Base-by-base conservation (phyloP, 75 land plant genomes). In the Chamaecyparis obtusa region DNA sequence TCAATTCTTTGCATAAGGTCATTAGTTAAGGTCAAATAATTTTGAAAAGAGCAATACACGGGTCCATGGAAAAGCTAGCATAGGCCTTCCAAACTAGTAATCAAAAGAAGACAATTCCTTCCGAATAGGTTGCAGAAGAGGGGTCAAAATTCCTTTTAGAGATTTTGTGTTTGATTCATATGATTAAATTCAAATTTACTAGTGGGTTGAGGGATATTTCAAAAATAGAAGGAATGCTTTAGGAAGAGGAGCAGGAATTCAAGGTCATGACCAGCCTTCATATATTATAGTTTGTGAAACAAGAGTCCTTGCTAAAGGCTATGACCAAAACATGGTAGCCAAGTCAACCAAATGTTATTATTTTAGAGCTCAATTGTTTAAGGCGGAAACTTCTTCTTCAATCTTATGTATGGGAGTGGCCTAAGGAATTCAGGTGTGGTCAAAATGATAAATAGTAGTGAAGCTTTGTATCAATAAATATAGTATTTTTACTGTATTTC, bases 391-490 rank as follows among this genome's bases (percentile, higher is more conserved):
- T 98, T 80, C 88, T 91, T 30, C 87, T 91, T 33, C 88, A 91
- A 85, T 89, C 93, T 27, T 90, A 87, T 86, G 67, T 92, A 37
- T 98, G 99, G 99, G 94, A 95, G 86, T 83, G 87, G n/a, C n/a
- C n/a, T n/a, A n/a, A n/a, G n/a, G n/a, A n/a, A n/a, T n/a, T n/a
- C n/a, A n/a, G n/a, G n/a, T n/a, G n/a, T n/a, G n/a, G n/a, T n/a
- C n/a, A n/a, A n/a, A n/a, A n/a, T n/a, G n/a, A n/a, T n/a, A n/a
- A n/a, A n/a, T n/a, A n/a, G n/a, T n/a, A n/a, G n/a, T n/a, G n/a
- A n/a, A n/a, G n/a, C n/a, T n/a, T n/a, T n/a, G n/a, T n/a, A n/a
- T n/a, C n/a, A n/a, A n/a, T n/a, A n/a, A n/a, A n/a, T n/a, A n/a
- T n/a, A n/a, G n/a, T n/a, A n/a, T n/a, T n/a, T n/a, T n/a, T n/a